Percentiles rank a stretch among this genome's conserved stretches.
These are phyloP conservation scores for Prunus salicina DNA, from an alignment of 306 rosid species.

Conservation along the genomic window DNA sequence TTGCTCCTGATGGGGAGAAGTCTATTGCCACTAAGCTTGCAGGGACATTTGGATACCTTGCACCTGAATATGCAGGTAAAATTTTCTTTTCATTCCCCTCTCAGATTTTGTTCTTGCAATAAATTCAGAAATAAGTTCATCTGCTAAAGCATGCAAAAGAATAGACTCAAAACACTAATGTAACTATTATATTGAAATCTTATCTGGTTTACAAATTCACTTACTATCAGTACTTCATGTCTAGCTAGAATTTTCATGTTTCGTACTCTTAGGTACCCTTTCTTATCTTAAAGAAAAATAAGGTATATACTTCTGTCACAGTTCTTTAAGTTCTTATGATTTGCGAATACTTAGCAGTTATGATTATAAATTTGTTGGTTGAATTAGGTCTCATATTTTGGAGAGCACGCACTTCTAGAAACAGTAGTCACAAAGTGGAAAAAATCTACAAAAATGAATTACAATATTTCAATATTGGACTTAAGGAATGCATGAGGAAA, in stretches of 20 bases:
- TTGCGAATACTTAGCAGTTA: not conserved
- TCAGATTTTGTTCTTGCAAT: not conserved
- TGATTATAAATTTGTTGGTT: not conserved
- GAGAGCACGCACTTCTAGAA: not conserved
- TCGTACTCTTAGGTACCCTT: not conserved
- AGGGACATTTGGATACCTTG: constrained; percentile 88
- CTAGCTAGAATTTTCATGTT: not conserved
- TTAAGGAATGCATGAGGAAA: not conserved
- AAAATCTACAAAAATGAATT: not conserved
- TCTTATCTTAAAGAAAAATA: not conserved
- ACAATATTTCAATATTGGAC: not conserved
- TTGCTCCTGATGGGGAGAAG: constrained; percentile 70
- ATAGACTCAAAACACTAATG: not conserved
- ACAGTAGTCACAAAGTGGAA: too few relatives aligned
- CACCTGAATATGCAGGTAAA: constrained; percentile 86
- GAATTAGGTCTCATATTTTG: not conserved
- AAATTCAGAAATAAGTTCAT: not conserved
- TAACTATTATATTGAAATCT: not conserved
- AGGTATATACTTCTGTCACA: not conserved
- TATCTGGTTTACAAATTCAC: not conserved
- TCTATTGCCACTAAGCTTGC: constrained; percentile 72
- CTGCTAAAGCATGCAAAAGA: not conserved
- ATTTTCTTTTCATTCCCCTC: not conserved
- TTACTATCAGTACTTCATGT: not conserved
- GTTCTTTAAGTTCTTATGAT: not conserved